Percentiles rank a stretch among this genome's conserved stretches.
phyloP scores from a whole-genome alignment of 129 eudicot genomes.

The Ambrosia artemisiifolia region DNA sequence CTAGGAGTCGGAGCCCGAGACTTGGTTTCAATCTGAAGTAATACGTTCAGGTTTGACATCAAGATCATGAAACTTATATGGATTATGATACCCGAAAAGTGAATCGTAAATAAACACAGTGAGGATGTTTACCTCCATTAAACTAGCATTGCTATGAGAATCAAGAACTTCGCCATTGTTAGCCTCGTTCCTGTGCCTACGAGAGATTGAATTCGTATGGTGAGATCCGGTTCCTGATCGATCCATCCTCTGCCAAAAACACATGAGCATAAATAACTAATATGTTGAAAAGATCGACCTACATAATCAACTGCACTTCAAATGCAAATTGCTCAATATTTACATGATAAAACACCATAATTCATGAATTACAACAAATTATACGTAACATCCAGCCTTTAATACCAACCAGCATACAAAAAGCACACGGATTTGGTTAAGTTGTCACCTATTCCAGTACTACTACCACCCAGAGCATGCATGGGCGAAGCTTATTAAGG shows the following conservation, averaged over 20 bases:
- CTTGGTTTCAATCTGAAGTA: slow-evolving; percentile 68
- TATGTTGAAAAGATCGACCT: too few species aligned
- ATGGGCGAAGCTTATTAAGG: too few species aligned
- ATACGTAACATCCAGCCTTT: too few species aligned
- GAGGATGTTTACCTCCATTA: slow-evolving; percentile 70
- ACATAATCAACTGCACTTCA: not conserved
- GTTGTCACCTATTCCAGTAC: too few species aligned
- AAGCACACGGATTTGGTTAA: too few species aligned
- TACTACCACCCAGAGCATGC: too few species aligned
- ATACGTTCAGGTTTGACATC: not conserved
- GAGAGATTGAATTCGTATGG: slow-evolving; percentile 44
- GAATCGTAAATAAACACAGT: not conserved
- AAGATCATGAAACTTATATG: not conserved
- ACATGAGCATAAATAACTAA: slow-evolving; percentile 5
- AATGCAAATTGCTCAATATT: slow-evolving; percentile 6
- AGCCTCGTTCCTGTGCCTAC: slow-evolving; percentile 40
- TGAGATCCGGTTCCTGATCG: slow-evolving; percentile 64
- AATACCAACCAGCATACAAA: too few species aligned
- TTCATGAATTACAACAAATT: not conserved
- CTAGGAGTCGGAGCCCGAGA: slow-evolving; percentile 64
- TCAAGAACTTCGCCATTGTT: slow-evolving; percentile 52
- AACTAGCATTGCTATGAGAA: slow-evolving; percentile 67
- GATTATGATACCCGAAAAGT: not conserved
- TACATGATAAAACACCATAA: not conserved
- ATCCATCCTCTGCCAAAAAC: slow-evolving; percentile 55